A percentile compares a stretch with the other conserved stretches of the same genome.
Conservation (phyloP, 2,329 filamentous ascomycete species). For the Phaeosphaeria sp. region DNA sequence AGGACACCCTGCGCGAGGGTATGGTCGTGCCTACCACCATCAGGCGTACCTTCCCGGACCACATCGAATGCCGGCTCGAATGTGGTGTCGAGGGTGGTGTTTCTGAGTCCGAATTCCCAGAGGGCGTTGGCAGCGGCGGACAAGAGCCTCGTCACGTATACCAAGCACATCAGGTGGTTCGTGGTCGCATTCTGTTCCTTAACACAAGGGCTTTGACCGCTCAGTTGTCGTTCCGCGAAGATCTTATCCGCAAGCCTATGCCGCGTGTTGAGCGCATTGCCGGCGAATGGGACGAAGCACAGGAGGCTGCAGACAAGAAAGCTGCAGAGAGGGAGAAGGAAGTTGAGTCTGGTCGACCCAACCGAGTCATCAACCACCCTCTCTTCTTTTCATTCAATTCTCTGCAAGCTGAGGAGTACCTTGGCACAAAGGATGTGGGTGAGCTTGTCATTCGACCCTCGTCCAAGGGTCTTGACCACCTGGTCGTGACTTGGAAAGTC, state of each 20-base stretch:
- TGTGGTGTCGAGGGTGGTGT: slow-evolving; percentile 92
- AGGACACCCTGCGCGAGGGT: slow-evolving; percentile 79
- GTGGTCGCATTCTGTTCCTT: slow-evolving; percentile 85
- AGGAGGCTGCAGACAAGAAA: slow-evolving; percentile 77
- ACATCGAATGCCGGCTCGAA: slow-evolving; percentile 91
- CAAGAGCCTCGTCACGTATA: slow-evolving; percentile 68
- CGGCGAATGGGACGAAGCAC: slow-evolving; percentile 84
- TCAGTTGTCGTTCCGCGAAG: slow-evolving; percentile 84
- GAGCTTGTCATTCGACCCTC: slow-evolving; percentile 96
- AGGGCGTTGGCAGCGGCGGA: slow-evolving; percentile 62
- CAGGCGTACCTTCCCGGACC: slow-evolving; percentile 87
- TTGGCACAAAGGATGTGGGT: slow-evolving; percentile 83
- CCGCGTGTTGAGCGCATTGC: slow-evolving; percentile 67
- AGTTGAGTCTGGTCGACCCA: slow-evolving; percentile 81
- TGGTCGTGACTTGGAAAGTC: slow-evolving; percentile 98
- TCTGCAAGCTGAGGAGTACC: slow-evolving; percentile 88
- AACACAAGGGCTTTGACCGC: slow-evolving; percentile 86
- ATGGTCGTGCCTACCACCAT: slow-evolving; percentile 94
- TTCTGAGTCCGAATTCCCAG: slow-evolving; percentile 80
- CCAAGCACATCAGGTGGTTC: slow-evolving; percentile 80
- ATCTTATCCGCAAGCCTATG: slow-evolving; percentile 71
- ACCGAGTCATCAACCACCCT: slow-evolving; percentile 96
- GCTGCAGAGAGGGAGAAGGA: slow-evolving; percentile 87
- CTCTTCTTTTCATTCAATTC: slow-evolving; percentile 94
- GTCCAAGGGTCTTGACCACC: slow-evolving; percentile 92